Conservation (phyloP, 2,329 filamentous ascomycete genomes). For the Cladosporium sphaerospermum region DNA sequence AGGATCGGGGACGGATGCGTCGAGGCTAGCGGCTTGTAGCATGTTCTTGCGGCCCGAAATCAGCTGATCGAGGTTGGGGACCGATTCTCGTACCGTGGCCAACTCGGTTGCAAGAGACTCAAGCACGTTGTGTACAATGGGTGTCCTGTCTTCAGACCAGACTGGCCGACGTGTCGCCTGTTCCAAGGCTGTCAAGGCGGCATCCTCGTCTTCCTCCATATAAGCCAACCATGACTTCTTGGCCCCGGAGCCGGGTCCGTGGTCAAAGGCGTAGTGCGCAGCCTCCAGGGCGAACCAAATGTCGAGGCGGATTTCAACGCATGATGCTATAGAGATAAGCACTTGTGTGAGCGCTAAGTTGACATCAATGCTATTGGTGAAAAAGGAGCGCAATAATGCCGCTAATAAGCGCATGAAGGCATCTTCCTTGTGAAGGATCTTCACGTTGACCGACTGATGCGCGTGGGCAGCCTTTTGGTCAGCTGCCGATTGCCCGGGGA, state of each 20-base stretch:
- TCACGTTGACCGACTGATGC: constrained; percentile 3
- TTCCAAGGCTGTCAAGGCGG: constrained; percentile 19
- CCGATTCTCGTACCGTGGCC: constrained; percentile 35
- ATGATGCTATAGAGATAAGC: constrained; percentile 74
- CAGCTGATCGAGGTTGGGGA: constrained; percentile 43
- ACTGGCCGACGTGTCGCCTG: constrained; percentile 31
- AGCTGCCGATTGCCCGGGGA: neutral
- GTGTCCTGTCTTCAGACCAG: constrained; percentile 31
- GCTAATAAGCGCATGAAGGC: constrained; percentile 47
- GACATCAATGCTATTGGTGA: constrained; percentile 83
- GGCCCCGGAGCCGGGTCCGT: constrained; percentile 34
- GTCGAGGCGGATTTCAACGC: constrained; percentile 77
- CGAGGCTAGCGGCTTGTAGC: constrained; percentile 42
- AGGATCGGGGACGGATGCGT: constrained; percentile 22
- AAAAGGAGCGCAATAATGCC: constrained; percentile 68
- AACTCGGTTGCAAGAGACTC: constrained; percentile 38
- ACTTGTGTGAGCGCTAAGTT: constrained; percentile 84
- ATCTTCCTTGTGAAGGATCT: constrained; percentile 45
- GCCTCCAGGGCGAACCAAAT: constrained; percentile 68
- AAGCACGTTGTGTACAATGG: constrained; percentile 38
- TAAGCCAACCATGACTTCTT: constrained; percentile 21
- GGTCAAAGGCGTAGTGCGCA: constrained; percentile 16
- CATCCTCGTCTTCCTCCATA: constrained; percentile 32
- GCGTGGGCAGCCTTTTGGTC: constrained; percentile 5
- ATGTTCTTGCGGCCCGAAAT: constrained; percentile 45